These are phyloP conservation scores for Cercospora sp. DNA, from an alignment of 2,329 filamentous ascomycete genomes.

Conservation along the genomic window DNA sequence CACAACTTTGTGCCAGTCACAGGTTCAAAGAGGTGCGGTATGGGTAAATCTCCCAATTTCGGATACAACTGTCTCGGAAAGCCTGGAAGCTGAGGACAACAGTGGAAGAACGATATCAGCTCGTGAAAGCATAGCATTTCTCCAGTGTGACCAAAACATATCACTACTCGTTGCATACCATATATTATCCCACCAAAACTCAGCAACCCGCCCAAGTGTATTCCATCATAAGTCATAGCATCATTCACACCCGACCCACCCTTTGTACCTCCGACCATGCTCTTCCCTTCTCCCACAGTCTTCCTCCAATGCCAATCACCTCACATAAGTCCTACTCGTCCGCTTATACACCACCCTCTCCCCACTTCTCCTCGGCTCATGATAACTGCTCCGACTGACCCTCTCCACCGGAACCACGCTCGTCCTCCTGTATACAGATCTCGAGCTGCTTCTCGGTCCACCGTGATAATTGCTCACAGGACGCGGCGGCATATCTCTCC, in stretches of 20 bases:
- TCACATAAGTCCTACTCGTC: constrained; percentile 33
- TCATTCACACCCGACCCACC: background rate
- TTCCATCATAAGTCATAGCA: background rate
- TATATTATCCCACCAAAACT: background rate
- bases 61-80: background rate
- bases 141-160: background rate
- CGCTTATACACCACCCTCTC: constrained; percentile 27
- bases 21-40: background rate
- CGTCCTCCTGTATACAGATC: constrained; percentile 26
- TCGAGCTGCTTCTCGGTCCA: constrained; percentile 23
- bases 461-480: constrained; percentile 38
- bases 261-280: background rate
- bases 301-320: constrained; percentile 1
- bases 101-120: background rate
- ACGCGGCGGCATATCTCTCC: constrained; percentile 31
- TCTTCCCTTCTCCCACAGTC: background rate
- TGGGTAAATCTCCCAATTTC: background rate
- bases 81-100: background rate
- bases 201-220: background rate
- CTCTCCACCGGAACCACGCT: constrained; percentile 28
- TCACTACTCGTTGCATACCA: background rate
- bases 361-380: constrained; percentile 20
- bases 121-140: background rate
- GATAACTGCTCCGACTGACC: constrained; percentile 28
- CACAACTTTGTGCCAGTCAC: background rate